Conservation (phyloP, 768 basidiomycete species). For the Pleurotus platypus region DNA sequence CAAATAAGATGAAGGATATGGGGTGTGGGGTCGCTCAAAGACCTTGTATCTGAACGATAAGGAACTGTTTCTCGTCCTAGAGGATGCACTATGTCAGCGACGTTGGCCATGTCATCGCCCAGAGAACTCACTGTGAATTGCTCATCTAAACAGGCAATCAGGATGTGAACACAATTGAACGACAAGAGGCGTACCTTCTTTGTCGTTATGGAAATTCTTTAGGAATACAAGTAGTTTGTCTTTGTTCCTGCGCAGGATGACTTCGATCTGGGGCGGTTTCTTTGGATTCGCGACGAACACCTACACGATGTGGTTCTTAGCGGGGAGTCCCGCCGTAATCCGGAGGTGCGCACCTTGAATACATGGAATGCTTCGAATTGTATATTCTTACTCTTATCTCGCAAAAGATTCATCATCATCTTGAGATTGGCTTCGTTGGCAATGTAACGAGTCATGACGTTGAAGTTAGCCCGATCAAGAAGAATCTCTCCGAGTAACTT, state of each 20-base stretch:
- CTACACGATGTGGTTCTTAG: constrained; percentile 27
- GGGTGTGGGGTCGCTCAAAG: constrained; percentile 38
- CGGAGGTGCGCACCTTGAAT: constrained; percentile 76
- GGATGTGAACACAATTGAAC: not conserved
- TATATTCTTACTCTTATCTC: constrained; percentile 99
- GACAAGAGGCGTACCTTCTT: constrained; percentile 66
- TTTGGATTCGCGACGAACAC: constrained; percentile 99
- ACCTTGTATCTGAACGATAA: constrained; percentile 86
- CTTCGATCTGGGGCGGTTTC: constrained; percentile 94
- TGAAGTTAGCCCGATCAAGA: constrained; percentile 96
- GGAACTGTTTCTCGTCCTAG: constrained; percentile 89
- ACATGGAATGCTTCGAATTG: constrained; percentile 99
- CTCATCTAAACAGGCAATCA: constrained; percentile 56
- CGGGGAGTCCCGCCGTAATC: not conserved
- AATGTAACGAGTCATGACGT: constrained; percentile 97
- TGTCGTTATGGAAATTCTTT: constrained; percentile 95
- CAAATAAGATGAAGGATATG: constrained; percentile 4
- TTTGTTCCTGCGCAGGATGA: constrained; percentile 88
- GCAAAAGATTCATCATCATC: constrained; percentile 99
- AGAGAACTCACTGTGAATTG: constrained; percentile 64
- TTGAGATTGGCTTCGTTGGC: constrained; percentile 93
- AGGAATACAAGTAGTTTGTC: constrained; percentile 89
- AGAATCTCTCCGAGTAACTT: constrained; percentile 98
- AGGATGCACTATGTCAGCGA: not conserved
- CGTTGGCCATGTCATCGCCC: not conserved